phyloP scores from a whole-genome alignment of 2,329 filamentous ascomycete genomes.

The Trichoderma sp. region DNA sequence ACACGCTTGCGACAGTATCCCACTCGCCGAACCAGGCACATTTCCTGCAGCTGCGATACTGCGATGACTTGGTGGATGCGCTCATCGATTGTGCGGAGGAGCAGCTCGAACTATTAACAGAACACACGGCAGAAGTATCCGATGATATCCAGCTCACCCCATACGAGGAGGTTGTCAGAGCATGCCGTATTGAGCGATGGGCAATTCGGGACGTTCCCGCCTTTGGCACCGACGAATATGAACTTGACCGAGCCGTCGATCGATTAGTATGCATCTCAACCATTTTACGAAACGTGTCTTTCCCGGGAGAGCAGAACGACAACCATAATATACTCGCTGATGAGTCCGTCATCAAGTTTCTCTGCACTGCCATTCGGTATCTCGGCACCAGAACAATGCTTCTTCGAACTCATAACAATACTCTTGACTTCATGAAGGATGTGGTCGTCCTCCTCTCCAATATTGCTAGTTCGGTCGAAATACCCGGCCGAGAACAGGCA shows the following conservation, averaged over 20 bases:
- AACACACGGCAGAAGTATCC: slow-evolving; percentile 81
- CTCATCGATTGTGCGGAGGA: slow-evolving; percentile 89
- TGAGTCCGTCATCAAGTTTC: slow-evolving; percentile 75
- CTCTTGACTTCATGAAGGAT: slow-evolving; percentile 97
- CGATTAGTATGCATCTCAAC: slow-evolving; percentile 88
- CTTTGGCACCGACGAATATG: slow-evolving; percentile 76
- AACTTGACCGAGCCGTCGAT: slow-evolving; percentile 84
- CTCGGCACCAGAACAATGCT: slow-evolving; percentile 88
- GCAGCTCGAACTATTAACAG: slow-evolving; percentile 79
- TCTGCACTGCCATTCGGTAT: slow-evolving; percentile 81
- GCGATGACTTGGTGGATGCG: slow-evolving; percentile 86
- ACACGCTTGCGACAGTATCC: slow-evolving; percentile 72
- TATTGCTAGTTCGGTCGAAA: slow-evolving; percentile 74
- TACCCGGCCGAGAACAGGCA: slow-evolving; percentile 85
- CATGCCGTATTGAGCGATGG: slow-evolving; percentile 73
- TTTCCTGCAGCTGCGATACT: slow-evolving; percentile 67
- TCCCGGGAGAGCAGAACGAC: slow-evolving; percentile 58
- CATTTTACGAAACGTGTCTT: slow-evolving; percentile 90
- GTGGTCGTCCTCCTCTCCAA: slow-evolving; percentile 87
- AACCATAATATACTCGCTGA: slow-evolving; percentile 78
- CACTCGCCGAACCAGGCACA: slow-evolving; percentile 65
- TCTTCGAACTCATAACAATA: slow-evolving; percentile 78
- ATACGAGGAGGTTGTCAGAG: slow-evolving; percentile 84
- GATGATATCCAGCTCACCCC: slow-evolving; percentile 80
- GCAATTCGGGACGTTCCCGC: slow-evolving; percentile 70